These are phyloP conservation scores for Hymenoscyphus scutula DNA, from an alignment of 2,329 filamentous ascomycete species.

Conservation along the genomic window DNA sequence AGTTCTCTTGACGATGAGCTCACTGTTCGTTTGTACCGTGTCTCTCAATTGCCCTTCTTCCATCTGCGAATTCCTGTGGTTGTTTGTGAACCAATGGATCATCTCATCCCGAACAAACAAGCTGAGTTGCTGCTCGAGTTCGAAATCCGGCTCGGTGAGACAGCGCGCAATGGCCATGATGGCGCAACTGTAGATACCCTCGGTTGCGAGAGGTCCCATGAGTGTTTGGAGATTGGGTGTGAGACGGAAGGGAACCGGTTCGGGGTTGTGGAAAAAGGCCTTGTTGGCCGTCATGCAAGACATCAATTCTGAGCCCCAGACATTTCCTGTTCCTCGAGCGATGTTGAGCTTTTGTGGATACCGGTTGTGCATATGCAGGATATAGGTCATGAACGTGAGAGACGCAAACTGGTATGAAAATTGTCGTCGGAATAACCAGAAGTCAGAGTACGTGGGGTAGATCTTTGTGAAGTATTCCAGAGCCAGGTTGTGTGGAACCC, in stretches of 20 bases:
- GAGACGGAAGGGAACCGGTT: slow-evolving; percentile 94
- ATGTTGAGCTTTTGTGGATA: slow-evolving; percentile 96
- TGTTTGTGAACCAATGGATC: slow-evolving; percentile 90
- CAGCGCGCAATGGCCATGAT: slow-evolving; percentile 96
- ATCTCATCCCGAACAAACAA: slow-evolving; percentile 98
- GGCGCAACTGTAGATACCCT: slow-evolving; percentile 92
- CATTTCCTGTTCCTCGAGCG: slow-evolving; percentile 79
- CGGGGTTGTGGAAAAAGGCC: slow-evolving; percentile 90
- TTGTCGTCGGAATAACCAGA: slow-evolving; percentile 97
- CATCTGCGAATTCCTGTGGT: slow-evolving; percentile 60
- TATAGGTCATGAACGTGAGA: slow-evolving; percentile 97
- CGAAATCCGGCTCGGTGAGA: slow-evolving; percentile 81
- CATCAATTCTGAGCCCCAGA: slow-evolving; percentile 95
- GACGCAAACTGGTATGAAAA: slow-evolving; percentile 95
- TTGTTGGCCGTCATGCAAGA: slow-evolving; percentile 81
- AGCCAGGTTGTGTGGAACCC: slow-evolving; percentile 78
- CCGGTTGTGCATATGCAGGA: slow-evolving; percentile 94
- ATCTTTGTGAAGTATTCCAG: slow-evolving; percentile 86
- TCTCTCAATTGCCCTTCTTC: slow-evolving; percentile 67
- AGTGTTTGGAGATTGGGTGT: slow-evolving; percentile 94
- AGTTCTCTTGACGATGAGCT: slow-evolving; percentile 88
- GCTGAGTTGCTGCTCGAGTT: slow-evolving; percentile 91
- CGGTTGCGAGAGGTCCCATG: slow-evolving; percentile 92
- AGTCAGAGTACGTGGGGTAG: slow-evolving; percentile 87
- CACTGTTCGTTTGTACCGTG: slow-evolving; percentile 78